These are phyloP conservation scores for Eucalyptus sideroxylon DNA, from an alignment of 345 rosid species.

Conservation along the genomic window DNA sequence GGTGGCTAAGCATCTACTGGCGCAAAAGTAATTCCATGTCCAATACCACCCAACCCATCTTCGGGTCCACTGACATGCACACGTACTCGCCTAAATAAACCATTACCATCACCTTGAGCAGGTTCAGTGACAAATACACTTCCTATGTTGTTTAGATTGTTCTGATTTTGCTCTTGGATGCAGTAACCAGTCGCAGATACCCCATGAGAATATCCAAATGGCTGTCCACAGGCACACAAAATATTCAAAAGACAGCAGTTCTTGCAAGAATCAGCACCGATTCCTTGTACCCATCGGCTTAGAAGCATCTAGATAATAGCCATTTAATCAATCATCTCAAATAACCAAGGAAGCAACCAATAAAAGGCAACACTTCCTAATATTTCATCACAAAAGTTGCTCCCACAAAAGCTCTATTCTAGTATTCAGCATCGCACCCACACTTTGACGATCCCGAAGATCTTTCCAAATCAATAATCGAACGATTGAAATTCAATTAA, in stretches of 20 bases:
- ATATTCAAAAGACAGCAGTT: constrained; percentile 55
- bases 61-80: constrained; percentile 78
- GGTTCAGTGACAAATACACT: constrained; percentile 58
- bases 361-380: background rate
- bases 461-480: background rate
- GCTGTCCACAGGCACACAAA: constrained; percentile 80
- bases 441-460: background rate
- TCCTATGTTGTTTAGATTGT: constrained; percentile 38
- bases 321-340: background rate
- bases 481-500: background rate
- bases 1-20: constrained; percentile 81
- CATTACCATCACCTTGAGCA: constrained; percentile 64
- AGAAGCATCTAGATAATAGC: constrained; percentile 59
- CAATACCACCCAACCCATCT: constrained; percentile 96
- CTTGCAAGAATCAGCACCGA: constrained; percentile 74
- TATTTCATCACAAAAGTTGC: background rate
- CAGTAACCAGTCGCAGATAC: constrained; percentile 39
- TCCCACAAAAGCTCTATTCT: background rate
- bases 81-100: constrained; percentile 67
- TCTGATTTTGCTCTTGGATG: constrained; percentile 66
- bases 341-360: background rate
- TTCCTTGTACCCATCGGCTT: constrained; percentile 77
- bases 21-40: constrained; percentile 66
- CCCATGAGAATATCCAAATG: constrained; percentile 61
- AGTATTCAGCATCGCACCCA: background rate